Base-by-base conservation (phyloP, 805 yeast genomes). In the Yarrowia sp. region DNA sequence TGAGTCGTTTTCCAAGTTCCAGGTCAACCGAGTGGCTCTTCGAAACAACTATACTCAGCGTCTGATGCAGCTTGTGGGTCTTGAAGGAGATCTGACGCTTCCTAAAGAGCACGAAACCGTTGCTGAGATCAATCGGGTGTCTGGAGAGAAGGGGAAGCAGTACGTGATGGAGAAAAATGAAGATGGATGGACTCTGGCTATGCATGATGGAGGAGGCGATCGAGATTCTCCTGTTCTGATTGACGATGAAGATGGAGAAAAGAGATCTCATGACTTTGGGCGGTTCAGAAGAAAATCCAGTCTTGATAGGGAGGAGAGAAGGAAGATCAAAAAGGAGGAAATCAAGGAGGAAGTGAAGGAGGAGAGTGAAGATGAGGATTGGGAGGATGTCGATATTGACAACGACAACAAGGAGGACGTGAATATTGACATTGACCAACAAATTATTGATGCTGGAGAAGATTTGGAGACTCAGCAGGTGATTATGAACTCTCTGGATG, bases 1-100 rank as follows among this genome's bases (percentile, higher is more conserved):
- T 66, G 83, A 91, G 85, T 97, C 92, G 69, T 95, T 95, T 73
- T 92, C 98, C 17, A 88, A 85, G 72, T 95, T 95, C 76, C 99
- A 95, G 76, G 91, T 95, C 70, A 87, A 90, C 72, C 90, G 94
- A 85, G 98, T 95, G 0, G 90, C 91, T 72, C 92, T 92, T 75
- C 83, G 99, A 70, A 95, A 95, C 76, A 92, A 85, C 74, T 87
- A 89, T 71, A 94, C 99, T 0, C 98, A 95, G 77, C 84, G 86
- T 71, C 80, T 95, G 44, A 88, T 95, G 91, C 87, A 87, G 70
- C 86, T 89, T 0, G 85, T 91, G 9, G 98, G 98, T 0, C 83
- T 91, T 86, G 90, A 88, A 43, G 80, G 77, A 8, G 80, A 78
- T 64, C 58, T 76, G 74, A 76, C 14, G 74, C 71, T 39, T 72